These are phyloP conservation scores for Nigrospora osmanthi DNA, from an alignment of 2,329 filamentous ascomycete genomes.

Conservation along the genomic window DNA sequence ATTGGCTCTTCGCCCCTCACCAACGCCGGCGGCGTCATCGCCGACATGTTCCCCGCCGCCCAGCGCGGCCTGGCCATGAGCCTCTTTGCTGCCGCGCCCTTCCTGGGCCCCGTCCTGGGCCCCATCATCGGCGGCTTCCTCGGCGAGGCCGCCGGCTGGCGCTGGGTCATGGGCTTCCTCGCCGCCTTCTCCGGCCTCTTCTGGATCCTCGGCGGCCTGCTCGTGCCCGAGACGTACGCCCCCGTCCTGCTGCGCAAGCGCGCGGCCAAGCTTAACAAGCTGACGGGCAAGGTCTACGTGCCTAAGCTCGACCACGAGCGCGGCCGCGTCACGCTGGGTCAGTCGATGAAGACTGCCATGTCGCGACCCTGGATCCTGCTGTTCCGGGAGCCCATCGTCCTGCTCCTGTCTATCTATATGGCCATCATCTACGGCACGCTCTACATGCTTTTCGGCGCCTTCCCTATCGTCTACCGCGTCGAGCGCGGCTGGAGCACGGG, in stretches of 20 bases:
- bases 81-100: slow-evolving; percentile 57
- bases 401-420: slow-evolving; percentile 56
- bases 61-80: slow-evolving; percentile 45
- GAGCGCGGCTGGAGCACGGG: slow-evolving; percentile 48
- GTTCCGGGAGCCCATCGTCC: slow-evolving; percentile 61
- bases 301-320: slow-evolving; percentile 33
- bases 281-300: slow-evolving; percentile 45
- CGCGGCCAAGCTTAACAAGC: slow-evolving; percentile 36
- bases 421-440: slow-evolving; percentile 48
- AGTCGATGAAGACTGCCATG: slow-evolving; percentile 47
- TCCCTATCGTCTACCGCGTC: slow-evolving; percentile 56
- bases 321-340: slow-evolving; percentile 27
- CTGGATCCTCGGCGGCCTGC: slow-evolving; percentile 38
- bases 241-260: slow-evolving; percentile 44
- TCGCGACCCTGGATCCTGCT: slow-evolving; percentile 59
- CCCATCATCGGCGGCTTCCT: slow-evolving; percentile 60
- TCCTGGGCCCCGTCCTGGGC: slow-evolving; percentile 52
- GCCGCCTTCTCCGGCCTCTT: slow-evolving; percentile 52
- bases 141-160: slow-evolving; percentile 53
- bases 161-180: slow-evolving; percentile 58
- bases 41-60: slow-evolving; percentile 40
- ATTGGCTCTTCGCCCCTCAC: slow-evolving; percentile 45
- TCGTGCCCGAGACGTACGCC: slow-evolving; percentile 51
- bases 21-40: slow-evolving; percentile 44
- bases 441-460: slow-evolving; percentile 49